Evolutionary conservation across 805 yeast genomes (phyloP), one percentile per base, ranked within the genome.

Genomic region (Sungouiella thailandica): DNA sequence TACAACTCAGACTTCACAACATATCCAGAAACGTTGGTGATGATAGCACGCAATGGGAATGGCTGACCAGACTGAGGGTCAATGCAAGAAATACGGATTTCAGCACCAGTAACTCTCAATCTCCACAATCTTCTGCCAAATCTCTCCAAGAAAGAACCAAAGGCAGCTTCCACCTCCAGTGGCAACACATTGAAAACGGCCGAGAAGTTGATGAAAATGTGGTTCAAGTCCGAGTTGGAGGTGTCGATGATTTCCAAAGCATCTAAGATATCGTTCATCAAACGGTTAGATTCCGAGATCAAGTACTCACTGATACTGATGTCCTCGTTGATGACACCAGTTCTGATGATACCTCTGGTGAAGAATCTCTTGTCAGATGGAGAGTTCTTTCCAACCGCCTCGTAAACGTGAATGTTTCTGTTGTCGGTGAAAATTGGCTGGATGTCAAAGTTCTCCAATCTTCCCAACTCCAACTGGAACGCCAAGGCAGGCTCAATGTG

Each of bases 401-500:
- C 96, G 55, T 93, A 93, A 34, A 94, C 97, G 56, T 93, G 98
- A 45, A 93, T 85, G 70, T 90, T 89, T 68, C 97, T 81, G 73
- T 93, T 93, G 62, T 89, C 97, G 39, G 96, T 85, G 69, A 85
- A 84, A 35, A 90, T 85, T 33, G 96, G 97, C 59, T 83, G 87
- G 65, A 90, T 86, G 67, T 86, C 80, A 68, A 93, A 93, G 70
- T 93, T 94, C 28, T 95, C 86, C 64, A 93, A 73, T 67, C 97
- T 80, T 52, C 86, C 90, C 44, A 93, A 74, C 66, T 93, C 99
- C 48, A 93, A 75, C 70, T 93, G 98, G 83, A 80, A 93, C 33
- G 98, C 97, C 52, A 90, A 72, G 26, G 97, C 96, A 16, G 99
- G 99, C 63, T 93, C 97, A 49, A 93, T 88, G 59, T 93, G 97